Conservation (phyloP, 2,329 filamentous ascomycete species). For the Fusarium tjaetaba region DNA sequence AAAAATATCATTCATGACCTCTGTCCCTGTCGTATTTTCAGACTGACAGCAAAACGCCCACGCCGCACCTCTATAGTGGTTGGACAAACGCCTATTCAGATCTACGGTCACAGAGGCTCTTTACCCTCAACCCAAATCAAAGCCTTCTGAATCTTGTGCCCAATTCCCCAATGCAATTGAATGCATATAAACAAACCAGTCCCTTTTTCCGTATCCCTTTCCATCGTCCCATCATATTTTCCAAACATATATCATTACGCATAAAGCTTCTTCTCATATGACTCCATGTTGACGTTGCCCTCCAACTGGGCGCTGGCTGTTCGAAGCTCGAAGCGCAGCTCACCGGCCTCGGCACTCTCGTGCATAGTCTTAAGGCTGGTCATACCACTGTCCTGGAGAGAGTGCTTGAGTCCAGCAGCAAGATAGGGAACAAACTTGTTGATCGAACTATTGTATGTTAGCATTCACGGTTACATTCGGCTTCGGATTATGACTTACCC, state of each 20-base stretch:
- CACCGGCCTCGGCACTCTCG: slow-evolving; percentile 76
- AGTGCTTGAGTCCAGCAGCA: slow-evolving; percentile 95
- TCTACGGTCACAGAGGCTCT: slow-evolving; percentile 39
- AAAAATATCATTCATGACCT: slow-evolving; percentile 42
- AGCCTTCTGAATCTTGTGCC: slow-evolving; percentile 27
- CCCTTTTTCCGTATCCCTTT: slow-evolving; percentile 25
- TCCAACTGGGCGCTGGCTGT: slow-evolving; percentile 95
- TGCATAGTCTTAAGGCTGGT: slow-evolving; percentile 83
- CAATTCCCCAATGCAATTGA: slow-evolving; percentile 32
- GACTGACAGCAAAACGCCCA: slow-evolving; percentile 40
- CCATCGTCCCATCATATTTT: slow-evolving; percentile 30
- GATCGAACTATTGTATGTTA: slow-evolving; percentile 70
- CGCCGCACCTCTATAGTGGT: slow-evolving; percentile 42
- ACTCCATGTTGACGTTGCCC: slow-evolving; percentile 98
- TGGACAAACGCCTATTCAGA: slow-evolving; percentile 45
- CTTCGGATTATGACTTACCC: slow-evolving; percentile 56
- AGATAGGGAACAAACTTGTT: slow-evolving; percentile 97
- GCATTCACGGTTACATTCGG: slow-evolving; percentile 16
- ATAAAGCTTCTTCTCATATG: slow-evolving; percentile 99
- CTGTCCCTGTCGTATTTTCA: slow-evolving; percentile 23
- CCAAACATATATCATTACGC: slow-evolving; percentile 64
- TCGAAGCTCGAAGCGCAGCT: slow-evolving; percentile 90
- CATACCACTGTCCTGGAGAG: slow-evolving; percentile 92
- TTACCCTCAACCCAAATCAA: slow-evolving; percentile 30
- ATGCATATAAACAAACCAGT: slow-evolving; percentile 31